A percentile compares a stretch with the other conserved stretches of the same genome.
Evolutionary conservation across 768 basidiomycete species (phyloP).

Genomic region (Kondoa malvinella): DNA sequence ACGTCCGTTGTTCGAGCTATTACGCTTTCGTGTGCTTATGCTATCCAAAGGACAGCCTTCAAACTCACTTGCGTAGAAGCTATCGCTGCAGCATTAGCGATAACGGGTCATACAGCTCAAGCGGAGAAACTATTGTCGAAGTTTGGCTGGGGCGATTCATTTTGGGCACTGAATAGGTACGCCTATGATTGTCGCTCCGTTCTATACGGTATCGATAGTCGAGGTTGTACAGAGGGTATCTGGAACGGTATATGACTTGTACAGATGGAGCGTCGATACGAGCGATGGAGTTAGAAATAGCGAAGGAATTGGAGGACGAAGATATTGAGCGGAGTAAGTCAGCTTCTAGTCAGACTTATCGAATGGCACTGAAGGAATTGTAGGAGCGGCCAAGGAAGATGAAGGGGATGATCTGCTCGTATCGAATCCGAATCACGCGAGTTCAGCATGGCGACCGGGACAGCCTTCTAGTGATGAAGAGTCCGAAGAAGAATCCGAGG

Average conservation of each 20-base stretch:
- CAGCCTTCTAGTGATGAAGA: constrained; percentile 1
- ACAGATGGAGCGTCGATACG: constrained; percentile 45
- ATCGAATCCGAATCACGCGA: constrained; percentile 18
- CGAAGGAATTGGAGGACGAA: constrained; percentile 34
- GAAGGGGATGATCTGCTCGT: constrained; percentile 23
- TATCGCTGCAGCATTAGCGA: constrained; percentile 81
- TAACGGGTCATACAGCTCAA: constrained; percentile 66
- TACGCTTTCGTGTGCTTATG: background rate
- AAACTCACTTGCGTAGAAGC: constrained; percentile 65
- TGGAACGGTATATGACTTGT: constrained; percentile 64
- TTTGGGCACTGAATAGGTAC: constrained; percentile 68
- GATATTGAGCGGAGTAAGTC: constrained; percentile 21
- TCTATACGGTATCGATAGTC: background rate
- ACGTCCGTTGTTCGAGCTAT: constrained; percentile 31
- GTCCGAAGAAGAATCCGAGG: constrained; percentile 13
- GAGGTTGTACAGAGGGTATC: constrained; percentile 38
- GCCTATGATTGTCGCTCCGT: constrained; percentile 24
- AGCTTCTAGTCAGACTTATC: too few species aligned
- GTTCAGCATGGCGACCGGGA: constrained; percentile 14
- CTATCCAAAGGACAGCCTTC: constrained; percentile 42
- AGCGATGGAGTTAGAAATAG: constrained; percentile 40
- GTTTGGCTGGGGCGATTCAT: constrained; percentile 83
- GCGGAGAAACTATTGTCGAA: constrained; percentile 59
- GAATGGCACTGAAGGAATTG: background rate
- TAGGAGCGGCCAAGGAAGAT: constrained; percentile 16